Evolutionary conservation across 495 filamentous ascomycete species (phyloP), one percentile per base, ranked within the genome.

Genomic region (Aspergillus egyptiacus): DNA sequence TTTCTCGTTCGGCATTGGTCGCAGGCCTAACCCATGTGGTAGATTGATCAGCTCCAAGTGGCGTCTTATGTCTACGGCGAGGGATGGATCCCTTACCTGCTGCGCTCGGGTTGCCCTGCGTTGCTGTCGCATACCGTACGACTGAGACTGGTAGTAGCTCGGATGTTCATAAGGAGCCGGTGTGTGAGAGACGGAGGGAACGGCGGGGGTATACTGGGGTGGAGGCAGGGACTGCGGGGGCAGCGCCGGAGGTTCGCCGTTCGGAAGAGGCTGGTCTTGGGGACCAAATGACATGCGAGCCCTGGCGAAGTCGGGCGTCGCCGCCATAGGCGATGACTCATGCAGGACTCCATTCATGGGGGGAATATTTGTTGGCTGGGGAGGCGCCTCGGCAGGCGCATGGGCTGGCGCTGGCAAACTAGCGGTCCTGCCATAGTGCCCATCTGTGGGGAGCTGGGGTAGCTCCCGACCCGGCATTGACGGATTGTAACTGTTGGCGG

Each of bases 1-100:
- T 82, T 82, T 48, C 79, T 70, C 15, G 75, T 65, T 54, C 79
- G 76, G 56, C 79, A 82, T 59, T 76, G 75, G 52, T 82, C 79
- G 50, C 79, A 82, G 20, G 79, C 79, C 78, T 81, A 30, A 27
- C 5, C 5, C 6, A 3, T 20, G 9, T 46, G n/a, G 8, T 36
- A 39, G n/a, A 13, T 24, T 3, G 3, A 6, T 44, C 28, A 44
- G 41, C 17, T 33, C 6, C 15, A 13, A 5, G 18, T 10, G 22
- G 9, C 17, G 9, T 3, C 14, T 23, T 24, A 1, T 3, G 15
- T 20, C 27, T 10, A 13, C 10, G 6, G n/a, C 2, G 13, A 36
- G 19, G 14, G 23, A 17, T 19, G 25, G 17, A 25, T 23, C 7
- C 48, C 57, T 56, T 61, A 73, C 70, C 64, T 74, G 71, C 37